Evolutionary conservation across 2,329 filamentous ascomycete species (phyloP).

Genomic region (Fusarium newnesense): DNA sequence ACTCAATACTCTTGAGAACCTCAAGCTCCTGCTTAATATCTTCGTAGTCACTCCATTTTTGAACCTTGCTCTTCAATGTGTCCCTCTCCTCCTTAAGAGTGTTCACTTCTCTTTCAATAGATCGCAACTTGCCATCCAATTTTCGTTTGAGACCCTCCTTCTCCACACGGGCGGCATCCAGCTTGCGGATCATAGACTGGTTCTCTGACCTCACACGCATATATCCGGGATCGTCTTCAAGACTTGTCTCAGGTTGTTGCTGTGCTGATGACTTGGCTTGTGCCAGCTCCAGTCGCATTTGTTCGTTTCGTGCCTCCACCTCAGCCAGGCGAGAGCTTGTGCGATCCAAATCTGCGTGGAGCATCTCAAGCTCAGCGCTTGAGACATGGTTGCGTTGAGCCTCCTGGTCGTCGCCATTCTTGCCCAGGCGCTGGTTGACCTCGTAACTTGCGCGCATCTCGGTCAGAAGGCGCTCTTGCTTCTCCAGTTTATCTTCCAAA

Average conservation of each 20-base stretch:
- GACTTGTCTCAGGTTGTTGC: conserved; percentile 66
- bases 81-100: conserved; percentile 85
- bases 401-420: conserved; percentile 70
- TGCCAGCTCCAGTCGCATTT: conserved; percentile 88
- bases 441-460: conserved; percentile 98
- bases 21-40: conserved; percentile 96
- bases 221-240: conserved; percentile 91
- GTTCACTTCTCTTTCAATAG: conserved; percentile 81
- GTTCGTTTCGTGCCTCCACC: conserved; percentile 93
- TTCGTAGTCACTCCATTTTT: conserved; percentile 93
- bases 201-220: conserved; percentile 93
- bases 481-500: conserved; percentile 92
- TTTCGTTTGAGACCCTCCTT: conserved; percentile 83
- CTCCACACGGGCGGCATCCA: conserved; percentile 86
- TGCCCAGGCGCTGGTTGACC: conserved; percentile 88
- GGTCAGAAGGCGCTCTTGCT: conserved; percentile 88
- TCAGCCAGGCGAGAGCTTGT: conserved; percentile 89
- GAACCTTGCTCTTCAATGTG: conserved; percentile 79
- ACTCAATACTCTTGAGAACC: conserved; percentile 97
- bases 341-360: conserved; percentile 89
- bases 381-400: conserved; percentile 74
- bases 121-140: conserved; percentile 78
- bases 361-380: conserved; percentile 92
- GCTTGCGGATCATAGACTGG: conserved; percentile 86
- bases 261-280: conserved; percentile 80